Percentiles rank a stretch among this genome's conserved stretches.
phyloP scores from a whole-genome alignment of 495 filamentous ascomycete genomes.

The Xylaria castorea region DNA sequence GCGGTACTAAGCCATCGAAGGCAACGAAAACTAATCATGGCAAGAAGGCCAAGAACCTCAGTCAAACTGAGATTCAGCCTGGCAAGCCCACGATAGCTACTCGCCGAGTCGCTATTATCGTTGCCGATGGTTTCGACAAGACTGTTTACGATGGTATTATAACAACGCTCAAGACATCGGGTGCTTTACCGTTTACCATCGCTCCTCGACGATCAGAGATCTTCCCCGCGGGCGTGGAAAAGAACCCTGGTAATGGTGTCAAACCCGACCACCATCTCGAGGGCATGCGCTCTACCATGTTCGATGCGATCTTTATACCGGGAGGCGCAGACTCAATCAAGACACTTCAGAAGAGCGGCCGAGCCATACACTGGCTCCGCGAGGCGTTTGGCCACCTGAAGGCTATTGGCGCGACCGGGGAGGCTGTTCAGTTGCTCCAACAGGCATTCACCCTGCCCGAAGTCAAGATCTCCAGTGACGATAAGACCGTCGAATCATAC shows the following conservation, averaged over 20 bases:
- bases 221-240: conserved; percentile 60
- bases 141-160: conserved; percentile 69
- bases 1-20: conserved; percentile 65
- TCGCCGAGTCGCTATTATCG: conserved; percentile 76
- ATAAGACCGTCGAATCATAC: conserved; percentile 68
- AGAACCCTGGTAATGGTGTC: conserved; percentile 57
- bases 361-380: conserved; percentile 82
- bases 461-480: conserved; percentile 53
- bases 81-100: conserved; percentile 69
- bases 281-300: conserved; percentile 83
- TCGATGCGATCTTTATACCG: conserved; percentile 83
- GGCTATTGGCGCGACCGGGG: conserved; percentile 75
- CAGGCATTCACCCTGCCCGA: conserved; percentile 63
- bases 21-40: conserved; percentile 67
- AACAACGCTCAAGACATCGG: conserved; percentile 62
- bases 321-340: conserved; percentile 69
- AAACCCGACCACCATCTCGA: conserved; percentile 82
- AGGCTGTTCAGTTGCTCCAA: conserved; percentile 70
- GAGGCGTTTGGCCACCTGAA: conserved; percentile 85
- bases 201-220: conserved; percentile 66
- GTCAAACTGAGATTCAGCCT: conserved; percentile 71
- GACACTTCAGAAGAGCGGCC: conserved; percentile 71
- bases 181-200: conserved; percentile 76
- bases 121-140: conserved; percentile 82
- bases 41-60: conserved; percentile 66